Evolutionary conservation across 768 basidiomycete genomes (phyloP), one percentile per base, ranked within the genome.

Genomic region (Agaricus sinodeliciosus): DNA sequence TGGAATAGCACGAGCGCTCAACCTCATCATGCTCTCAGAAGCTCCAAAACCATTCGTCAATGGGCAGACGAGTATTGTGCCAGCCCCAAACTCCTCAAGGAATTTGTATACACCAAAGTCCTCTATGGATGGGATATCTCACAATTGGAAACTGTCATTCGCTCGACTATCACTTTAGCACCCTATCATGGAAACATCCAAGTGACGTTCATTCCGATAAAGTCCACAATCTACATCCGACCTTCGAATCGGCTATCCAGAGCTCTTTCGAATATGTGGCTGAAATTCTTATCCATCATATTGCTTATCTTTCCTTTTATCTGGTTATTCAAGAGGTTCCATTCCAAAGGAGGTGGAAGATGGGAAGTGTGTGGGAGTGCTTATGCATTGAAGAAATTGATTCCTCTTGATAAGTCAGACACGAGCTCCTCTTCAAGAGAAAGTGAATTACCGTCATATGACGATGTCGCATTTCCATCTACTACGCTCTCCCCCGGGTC

Each of bases 41-140:
- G 82, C 2, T 81, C 81, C 13, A 79, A 78, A 67, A 76, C 82
- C 0, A 62, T 90, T 40, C 72, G 86, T 28, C 75, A 85, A 54
- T 93, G 90, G 90, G 88, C 88, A 7, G 87, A 91, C 58, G 82
- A 86, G 51, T 92, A 90, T 60, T 90, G 88, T 54, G 73, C 77
- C 22, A 86, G 84, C 60, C 71, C 65, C 7, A 90, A 85, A 59
- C 65, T 75, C 13, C 69, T 92, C 56, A 92, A 91, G 64, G 89
- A 91, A 66, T 90, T 93, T 62, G 73, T 78, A 5, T 87, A 90
- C 56, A 69, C 75, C 19, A 89, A 89, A 72, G 84, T 71, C 9
- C 59, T 73, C 6, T 78, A 75, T 55, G 77, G 75, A 7, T 79
- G 78, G 78, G 70, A 77, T 55, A 60, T 79, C 18, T 57, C 66